Percentiles rank a stretch among this genome's conserved stretches.
These are phyloP conservation scores for Sistotremastrum suecicum DNA, from an alignment of 768 basidiomycete species.

Conservation along the genomic window DNA sequence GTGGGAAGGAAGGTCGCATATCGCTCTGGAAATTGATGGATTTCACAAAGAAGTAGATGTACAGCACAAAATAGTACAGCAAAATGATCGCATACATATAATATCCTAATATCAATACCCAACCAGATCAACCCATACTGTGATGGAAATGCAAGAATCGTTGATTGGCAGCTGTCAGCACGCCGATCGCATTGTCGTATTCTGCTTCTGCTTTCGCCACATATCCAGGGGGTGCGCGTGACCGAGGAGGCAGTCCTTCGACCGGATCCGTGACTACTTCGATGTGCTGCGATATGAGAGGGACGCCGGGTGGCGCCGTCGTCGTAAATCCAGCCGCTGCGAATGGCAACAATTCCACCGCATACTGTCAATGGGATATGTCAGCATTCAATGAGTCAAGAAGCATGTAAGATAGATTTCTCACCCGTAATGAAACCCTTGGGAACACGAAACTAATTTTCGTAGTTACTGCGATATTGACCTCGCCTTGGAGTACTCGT, in stretches of 20 bases:
- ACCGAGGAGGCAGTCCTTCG: constrained; percentile 24
- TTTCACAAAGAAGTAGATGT: constrained; percentile 21
- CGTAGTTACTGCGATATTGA: constrained; percentile 29
- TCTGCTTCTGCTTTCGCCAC: constrained; percentile 26
- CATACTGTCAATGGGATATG: constrained; percentile 23
- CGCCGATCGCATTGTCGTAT: constrained; percentile 36
- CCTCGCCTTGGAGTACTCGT: constrained; percentile 33
- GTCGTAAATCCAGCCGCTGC: constrained; percentile 28
- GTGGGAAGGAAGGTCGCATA: constrained; percentile 54
- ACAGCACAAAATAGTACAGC: too few relatives aligned
- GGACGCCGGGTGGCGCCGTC: constrained; percentile 10
- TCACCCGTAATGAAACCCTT: constrained; percentile 32
- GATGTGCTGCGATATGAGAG: constrained; percentile 27
- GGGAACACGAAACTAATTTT: constrained; percentile 32
- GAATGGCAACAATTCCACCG: constrained; percentile 28
- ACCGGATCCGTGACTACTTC: constrained; percentile 24
- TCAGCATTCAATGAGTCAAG: not conserved
- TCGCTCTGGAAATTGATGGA: constrained; percentile 57
- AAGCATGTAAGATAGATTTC: constrained; percentile 7
- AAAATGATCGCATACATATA: too few relatives aligned
- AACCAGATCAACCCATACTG: too few relatives aligned
- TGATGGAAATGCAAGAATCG: constrained; percentile 18
- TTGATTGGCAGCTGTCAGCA: constrained; percentile 43
- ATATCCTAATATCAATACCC: too few relatives aligned
- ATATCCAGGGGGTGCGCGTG: constrained; percentile 42